Percentiles rank a stretch among this genome's conserved stretches.
phyloP scores from a whole-genome alignment of 148 eudicot genomes.

The Silene conica region DNA sequence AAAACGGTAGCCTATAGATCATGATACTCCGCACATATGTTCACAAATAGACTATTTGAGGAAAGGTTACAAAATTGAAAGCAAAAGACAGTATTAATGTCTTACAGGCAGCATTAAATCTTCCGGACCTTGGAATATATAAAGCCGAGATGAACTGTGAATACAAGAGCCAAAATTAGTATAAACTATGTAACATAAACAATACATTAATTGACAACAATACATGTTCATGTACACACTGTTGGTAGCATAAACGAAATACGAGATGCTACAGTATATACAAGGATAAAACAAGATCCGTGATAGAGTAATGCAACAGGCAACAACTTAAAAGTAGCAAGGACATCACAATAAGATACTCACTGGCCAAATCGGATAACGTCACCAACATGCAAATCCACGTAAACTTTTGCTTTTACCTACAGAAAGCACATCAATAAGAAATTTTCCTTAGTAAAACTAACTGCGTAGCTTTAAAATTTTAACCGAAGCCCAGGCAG shows the following conservation, averaged over 20 bases:
- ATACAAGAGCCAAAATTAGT: slow-evolving; percentile 1
- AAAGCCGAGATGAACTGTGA: slow-evolving; percentile 80
- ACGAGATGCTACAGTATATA: neutral
- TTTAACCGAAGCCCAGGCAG: neutral
- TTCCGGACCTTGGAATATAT: slow-evolving; percentile 91
- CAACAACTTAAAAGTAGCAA: neutral
- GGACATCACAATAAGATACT: slow-evolving; percentile 32
- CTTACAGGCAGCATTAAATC: slow-evolving; percentile 94
- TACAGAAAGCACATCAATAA: slow-evolving; percentile 21
- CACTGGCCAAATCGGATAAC: slow-evolving; percentile 96
- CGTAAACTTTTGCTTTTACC: slow-evolving; percentile 73
- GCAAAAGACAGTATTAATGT: neutral
- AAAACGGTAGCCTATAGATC: neutral
- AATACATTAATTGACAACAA: neutral
- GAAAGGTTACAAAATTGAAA: neutral
- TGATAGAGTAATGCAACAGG: slow-evolving; percentile 7
- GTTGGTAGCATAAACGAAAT: neutral
- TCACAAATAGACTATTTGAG: neutral
- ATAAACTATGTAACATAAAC: neutral
- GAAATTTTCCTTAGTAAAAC: neutral
- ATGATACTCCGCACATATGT: neutral
- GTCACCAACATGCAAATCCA: slow-evolving; percentile 90
- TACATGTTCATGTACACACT: neutral
- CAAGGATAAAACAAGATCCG: neutral
- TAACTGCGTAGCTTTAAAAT: neutral